A percentile compares a stretch with the other conserved stretches of the same genome.
These are phyloP conservation scores for Solanum aculeatissimum DNA, from an alignment of 305 asterid genomes.

Conservation along the genomic window DNA sequence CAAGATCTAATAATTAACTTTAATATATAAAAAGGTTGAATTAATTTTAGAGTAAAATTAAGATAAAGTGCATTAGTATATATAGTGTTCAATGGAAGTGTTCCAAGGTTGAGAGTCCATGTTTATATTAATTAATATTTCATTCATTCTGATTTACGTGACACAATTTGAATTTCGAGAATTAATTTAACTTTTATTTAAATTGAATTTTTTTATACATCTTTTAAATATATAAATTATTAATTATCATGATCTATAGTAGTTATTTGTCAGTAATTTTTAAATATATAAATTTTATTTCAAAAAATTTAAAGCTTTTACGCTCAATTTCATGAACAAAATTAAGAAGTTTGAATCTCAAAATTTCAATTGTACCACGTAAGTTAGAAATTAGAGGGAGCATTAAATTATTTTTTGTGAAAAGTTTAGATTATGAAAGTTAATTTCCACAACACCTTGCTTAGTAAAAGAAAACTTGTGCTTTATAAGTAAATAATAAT, in stretches of 20 bases:
- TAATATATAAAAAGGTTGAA: not conserved
- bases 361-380: not conserved
- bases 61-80: not conserved
- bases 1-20: not conserved
- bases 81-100: not conserved
- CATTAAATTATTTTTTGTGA: too few relatives aligned
- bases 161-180: not conserved
- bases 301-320: not conserved
- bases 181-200: not conserved
- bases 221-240: not conserved
- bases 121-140: not conserved
- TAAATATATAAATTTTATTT: not conserved
- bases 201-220: too few relatives aligned
- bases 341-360: not conserved
- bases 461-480: not conserved
- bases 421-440: not conserved
- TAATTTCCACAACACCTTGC: not conserved
- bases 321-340: accelerated
- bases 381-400: not conserved
- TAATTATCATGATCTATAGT: not conserved
- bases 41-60: not conserved
- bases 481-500: not conserved
- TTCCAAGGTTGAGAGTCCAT: not conserved
- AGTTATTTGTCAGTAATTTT: not conserved
- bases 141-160: not conserved